Base-by-base conservation (phyloP, 1,139 yeast genomes). In the Debaryomyces udenii region DNA sequence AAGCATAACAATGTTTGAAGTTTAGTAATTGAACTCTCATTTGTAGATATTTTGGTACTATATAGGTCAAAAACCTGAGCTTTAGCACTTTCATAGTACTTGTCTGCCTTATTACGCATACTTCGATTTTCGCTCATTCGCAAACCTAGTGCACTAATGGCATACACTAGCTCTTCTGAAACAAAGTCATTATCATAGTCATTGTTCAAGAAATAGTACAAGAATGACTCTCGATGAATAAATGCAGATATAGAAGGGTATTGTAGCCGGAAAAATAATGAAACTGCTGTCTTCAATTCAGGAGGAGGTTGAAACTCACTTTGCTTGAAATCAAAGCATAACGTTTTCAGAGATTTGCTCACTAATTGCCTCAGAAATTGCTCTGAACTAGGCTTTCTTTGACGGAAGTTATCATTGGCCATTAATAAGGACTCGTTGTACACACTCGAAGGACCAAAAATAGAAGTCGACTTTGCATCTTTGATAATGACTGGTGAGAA, bases 391-490 rank as follows among this genome's bases (percentile, higher is more conserved):
- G 13, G 9, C 1, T 10, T 22, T 3, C 28, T 35, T 27, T 5
- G 14, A 6, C 23, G 31, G 6, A 17, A 29, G 5, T 38, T 32
- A 3, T 38, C 32, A 7, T 20, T 39, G 4, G 38, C 43, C 31
- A 39, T 28, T 6, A 45, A 38, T 38, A 44, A 37, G 2, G 38
- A 43, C 35, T 46, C 49, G 27, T 43, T 39, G 28, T 46, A 46
- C 22, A 46, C 41, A 34, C 50, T 46, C 2, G 48, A 39, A 14
- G 50, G 50, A 4, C 50, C 50, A 17, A 45, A 15, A n/a, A 36
- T 31, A 13, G 29, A 29, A 15, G 35, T 30, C 11, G 23, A 31
- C 10, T 30, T 31, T 23, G 47, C 43, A 22, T 35, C 27, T 17
- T 38, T 34, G 4, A 30, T 30, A 9, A 46, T 17, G 3, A 45